A percentile compares a stretch with the other conserved stretches of the same genome.
These are phyloP conservation scores for Rhynchospora pubera DNA, from an alignment of 176 grass and related monocot genomes.

Conservation along the genomic window DNA sequence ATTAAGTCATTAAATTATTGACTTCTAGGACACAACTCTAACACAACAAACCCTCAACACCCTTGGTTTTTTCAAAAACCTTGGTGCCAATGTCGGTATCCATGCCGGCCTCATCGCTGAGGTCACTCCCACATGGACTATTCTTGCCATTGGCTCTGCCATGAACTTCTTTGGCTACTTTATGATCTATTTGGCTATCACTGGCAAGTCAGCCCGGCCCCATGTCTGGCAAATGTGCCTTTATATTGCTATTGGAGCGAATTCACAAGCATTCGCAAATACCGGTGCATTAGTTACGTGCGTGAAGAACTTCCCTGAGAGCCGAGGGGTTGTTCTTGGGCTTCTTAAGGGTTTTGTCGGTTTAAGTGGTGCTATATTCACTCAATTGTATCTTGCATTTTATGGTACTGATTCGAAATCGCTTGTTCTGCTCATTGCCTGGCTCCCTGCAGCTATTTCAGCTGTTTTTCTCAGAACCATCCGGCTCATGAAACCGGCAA, in stretches of 20 bases:
- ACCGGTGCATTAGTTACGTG: constrained; percentile 52
- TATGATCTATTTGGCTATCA: constrained; percentile 65
- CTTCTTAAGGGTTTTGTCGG: constrained; percentile 76
- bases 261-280: constrained; percentile 75
- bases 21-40: too few relatives aligned
- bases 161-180: constrained; percentile 75
- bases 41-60: constrained; percentile 76
- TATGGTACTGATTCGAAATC: constrained; percentile 45
- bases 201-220: constrained; percentile 27
- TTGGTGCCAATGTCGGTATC: constrained; percentile 68
- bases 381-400: constrained; percentile 65
- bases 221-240: constrained; percentile 69
- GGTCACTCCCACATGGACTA: constrained; percentile 48
- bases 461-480: constrained; percentile 55
- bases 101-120: constrained; percentile 50
- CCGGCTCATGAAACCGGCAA: constrained; percentile 42
- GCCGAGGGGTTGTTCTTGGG: constrained; percentile 51
- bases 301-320: constrained; percentile 74
- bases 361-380: constrained; percentile 79
- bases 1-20: too few relatives aligned
- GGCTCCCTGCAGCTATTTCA: constrained; percentile 67
- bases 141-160: constrained; percentile 43
- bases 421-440: constrained; percentile 67
- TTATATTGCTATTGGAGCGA: constrained; percentile 62
- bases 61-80: constrained; percentile 78